Evolutionary conservation across 306 rosid species (phyloP), one percentile per base, ranked within the genome.

Genomic region (Prunus padus): DNA sequence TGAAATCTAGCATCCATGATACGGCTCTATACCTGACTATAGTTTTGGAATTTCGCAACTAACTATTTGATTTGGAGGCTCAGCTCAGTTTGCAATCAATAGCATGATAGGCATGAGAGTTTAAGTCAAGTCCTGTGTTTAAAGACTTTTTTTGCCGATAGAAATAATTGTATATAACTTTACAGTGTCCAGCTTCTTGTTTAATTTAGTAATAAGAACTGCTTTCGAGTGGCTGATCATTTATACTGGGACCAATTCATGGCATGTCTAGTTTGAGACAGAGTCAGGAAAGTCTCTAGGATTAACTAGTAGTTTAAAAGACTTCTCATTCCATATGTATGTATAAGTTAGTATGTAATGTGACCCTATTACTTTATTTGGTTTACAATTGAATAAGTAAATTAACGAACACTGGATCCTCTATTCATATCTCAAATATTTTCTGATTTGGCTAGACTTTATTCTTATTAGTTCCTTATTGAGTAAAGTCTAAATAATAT

Each of bases 1-100:
- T 74, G 59, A 5, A 44, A 64, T 80, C 26, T 50, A 16, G 49
- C 20, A 1, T 23, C 2, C 26, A 8, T 57, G 56, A 67, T 63
- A 13, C 46, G 50, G 45, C 69, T 71, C 51, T 74, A 61, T 55
- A 62, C 74, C 66, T 18, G 18, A 54, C 68, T 37, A 57, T 71
- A 68, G 42, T 55, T 13, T 55, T 51, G 8, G 15, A 45, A 46
- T 54, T 4, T 63, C 16, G 45, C 8, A 15, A 40, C 73, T n/a
- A 31, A 23, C 22, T 65, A 16, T 28, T 40, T 51, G 59, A 73
- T 18, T 69, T 61, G 40, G 63, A 11, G 56, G 26, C n/a, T 46
- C 16, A 49, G 42, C 50, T 25, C 23, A 12, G 54, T 62, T 63
- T 30, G 71, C 66, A 25, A 40, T 73, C 47, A 25, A 65, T 31